A percentile compares a stretch with the other conserved stretches of the same genome.
Conservation (phyloP, 2,329 filamentous ascomycete species). For the Gaeumannomyces sp. region DNA sequence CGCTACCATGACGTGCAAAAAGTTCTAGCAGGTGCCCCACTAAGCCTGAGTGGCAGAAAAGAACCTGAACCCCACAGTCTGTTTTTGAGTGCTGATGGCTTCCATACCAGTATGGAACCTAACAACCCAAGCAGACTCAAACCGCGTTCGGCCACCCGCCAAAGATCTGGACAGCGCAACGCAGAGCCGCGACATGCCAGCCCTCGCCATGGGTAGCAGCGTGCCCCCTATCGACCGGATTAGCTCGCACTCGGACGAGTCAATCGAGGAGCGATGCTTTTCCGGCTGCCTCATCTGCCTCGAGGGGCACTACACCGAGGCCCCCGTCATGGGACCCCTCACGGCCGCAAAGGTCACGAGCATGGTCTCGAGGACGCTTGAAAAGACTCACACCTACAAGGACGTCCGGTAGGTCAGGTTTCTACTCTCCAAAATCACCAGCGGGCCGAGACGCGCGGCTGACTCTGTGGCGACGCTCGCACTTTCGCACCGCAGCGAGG, state of each 20-base stretch:
- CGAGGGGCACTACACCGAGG: conserved; percentile 54
- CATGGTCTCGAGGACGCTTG: conserved; percentile 54
- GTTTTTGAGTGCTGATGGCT: not conserved
- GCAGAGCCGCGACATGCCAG: conserved; percentile 14
- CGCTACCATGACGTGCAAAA: no score
- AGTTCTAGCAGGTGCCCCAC: no score
- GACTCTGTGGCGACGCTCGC: not conserved
- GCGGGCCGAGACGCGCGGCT: not conserved
- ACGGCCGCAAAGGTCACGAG: conserved; percentile 48
- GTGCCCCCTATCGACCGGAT: conserved; percentile 18
- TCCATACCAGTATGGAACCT: no score
- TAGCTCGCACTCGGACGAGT: conserved; percentile 29
- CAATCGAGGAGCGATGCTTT: conserved; percentile 60
- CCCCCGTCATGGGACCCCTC: conserved; percentile 50
- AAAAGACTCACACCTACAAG: conserved; percentile 56
- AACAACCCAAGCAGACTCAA: not conserved
- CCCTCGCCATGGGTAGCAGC: conserved; percentile 16
- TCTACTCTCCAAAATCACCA: not conserved
- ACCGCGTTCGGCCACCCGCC: not conserved
- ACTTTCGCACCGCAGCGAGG: conserved; percentile 37
- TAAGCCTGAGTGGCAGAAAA: not conserved
- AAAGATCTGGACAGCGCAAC: not conserved
- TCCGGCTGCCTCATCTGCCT: conserved; percentile 54
- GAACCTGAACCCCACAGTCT: not conserved
- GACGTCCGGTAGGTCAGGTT: conserved; percentile 40